phyloP scores from a whole-genome alignment of 345 rosid genomes.

The Pistacia atlantica region DNA sequence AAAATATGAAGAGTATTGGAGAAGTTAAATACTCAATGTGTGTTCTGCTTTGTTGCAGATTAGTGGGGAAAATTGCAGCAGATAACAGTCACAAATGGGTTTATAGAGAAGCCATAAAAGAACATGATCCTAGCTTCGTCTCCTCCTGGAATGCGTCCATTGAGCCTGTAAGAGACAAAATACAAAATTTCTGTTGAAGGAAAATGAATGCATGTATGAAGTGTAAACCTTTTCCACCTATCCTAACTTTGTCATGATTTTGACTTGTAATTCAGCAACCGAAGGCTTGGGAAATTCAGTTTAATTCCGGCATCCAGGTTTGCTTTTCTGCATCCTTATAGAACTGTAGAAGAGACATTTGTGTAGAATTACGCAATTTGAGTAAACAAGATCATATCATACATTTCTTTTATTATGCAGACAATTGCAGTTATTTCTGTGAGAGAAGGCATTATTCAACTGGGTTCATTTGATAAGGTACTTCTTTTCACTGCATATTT shows the following conservation, averaged over 20 bases:
- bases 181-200: not conserved
- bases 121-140: slow-evolving; percentile 43
- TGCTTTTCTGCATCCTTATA: slow-evolving; percentile 9
- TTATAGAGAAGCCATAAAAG: slow-evolving; percentile 45
- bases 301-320: slow-evolving; percentile 78
- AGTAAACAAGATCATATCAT: not conserved
- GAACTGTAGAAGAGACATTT: not conserved
- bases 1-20: not conserved
- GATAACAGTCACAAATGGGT: slow-evolving; percentile 80
- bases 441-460: slow-evolving; percentile 71
- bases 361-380: not conserved
- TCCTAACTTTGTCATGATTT: slow-evolving; percentile 3
- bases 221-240: not conserved
- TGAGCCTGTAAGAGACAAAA: slow-evolving; percentile 58
- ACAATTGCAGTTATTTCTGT: slow-evolving; percentile 74
- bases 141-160: slow-evolving; percentile 54
- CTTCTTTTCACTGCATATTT: not conserved
- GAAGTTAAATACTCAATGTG: not conserved
- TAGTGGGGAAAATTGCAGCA: slow-evolving; percentile 77
- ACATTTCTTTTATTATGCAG: slow-evolving; percentile 38
- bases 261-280: slow-evolving; percentile 50
- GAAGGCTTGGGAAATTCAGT: slow-evolving; percentile 70
- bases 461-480: slow-evolving; percentile 76
- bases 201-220: not conserved
- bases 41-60: slow-evolving; percentile 37